These are phyloP conservation scores for Yueomyces sinensis DNA, from an alignment of 805 yeast species.

Conservation along the genomic window DNA sequence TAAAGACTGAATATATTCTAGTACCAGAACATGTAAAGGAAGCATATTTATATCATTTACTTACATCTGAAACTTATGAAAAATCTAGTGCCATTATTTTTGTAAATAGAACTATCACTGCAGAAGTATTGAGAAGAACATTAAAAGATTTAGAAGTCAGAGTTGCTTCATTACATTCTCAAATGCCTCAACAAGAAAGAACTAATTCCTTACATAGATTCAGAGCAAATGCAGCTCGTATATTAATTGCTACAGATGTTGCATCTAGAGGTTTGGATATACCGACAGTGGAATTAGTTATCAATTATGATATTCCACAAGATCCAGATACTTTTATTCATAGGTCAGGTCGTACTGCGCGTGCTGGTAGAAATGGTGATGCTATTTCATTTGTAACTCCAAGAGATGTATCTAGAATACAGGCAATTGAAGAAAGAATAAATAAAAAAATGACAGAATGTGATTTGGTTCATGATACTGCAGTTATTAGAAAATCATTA, in stretches of 20 bases:
- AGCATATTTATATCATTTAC: conserved; percentile 62
- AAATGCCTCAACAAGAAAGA: conserved; percentile 87
- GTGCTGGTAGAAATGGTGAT: conserved; percentile 89
- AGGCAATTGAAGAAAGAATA: conserved; percentile 78
- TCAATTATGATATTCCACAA: conserved; percentile 88
- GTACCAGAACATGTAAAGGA: conserved; percentile 85
- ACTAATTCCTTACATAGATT: conserved; percentile 85
- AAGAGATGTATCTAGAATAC: conserved; percentile 66
- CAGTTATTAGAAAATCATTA: conserved; percentile 60
- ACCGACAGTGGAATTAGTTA: conserved; percentile 79
- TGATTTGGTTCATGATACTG: conserved; percentile 58
- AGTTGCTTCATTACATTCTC: conserved; percentile 85
- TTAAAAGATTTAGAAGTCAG: conserved; percentile 60
- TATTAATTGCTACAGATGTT: conserved; percentile 89
- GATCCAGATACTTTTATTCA: conserved; percentile 96
- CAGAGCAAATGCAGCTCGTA: conserved; percentile 88
- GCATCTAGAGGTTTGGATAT: conserved; percentile 97
- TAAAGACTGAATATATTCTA: conserved; percentile 52
- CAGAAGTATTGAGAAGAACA: conserved; percentile 74
- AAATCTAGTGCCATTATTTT: conserved; percentile 71
- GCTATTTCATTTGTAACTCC: conserved; percentile 75
- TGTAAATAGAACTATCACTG: conserved; percentile 82
- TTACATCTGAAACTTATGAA: conserved; percentile 47
- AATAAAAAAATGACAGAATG: conserved; percentile 69
- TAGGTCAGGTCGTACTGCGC: conserved; percentile 96